Base-by-base conservation (phyloP, 345 rosid genomes). In the Linum lewisii region DNA sequence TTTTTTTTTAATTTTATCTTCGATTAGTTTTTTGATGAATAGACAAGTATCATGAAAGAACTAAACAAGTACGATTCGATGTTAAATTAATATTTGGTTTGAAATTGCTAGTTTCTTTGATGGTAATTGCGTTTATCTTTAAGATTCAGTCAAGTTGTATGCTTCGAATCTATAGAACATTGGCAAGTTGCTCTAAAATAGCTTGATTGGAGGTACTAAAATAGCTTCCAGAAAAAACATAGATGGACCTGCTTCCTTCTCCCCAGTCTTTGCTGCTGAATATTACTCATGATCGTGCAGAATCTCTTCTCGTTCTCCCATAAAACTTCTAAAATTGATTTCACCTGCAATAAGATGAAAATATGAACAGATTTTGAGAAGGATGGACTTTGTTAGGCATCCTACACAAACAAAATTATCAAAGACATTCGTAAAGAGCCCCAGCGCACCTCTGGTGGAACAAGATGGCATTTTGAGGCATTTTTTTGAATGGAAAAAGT, bases 171-270 rank as follows among this genome's bases (percentile, higher is more conserved):
- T n/a, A n/a, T n/a, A n/a, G n/a, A n/a, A n/a, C n/a, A n/a, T n/a
- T n/a, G n/a, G n/a, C n/a, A n/a, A n/a, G n/a, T n/a, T n/a, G n/a
- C n/a, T n/a, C n/a, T n/a, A n/a, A n/a, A n/a, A n/a, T n/a, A n/a
- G n/a, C 75, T 84, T 93, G 68, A 71, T 85, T 44, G 99, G 97
- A 67, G 95, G 86, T 47, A 89, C 97, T 54, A 89, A 80, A 76
- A 93, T 60, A 58, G 81, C 77, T 64, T 84, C 89, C 64, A 93
- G 65, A 73, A 93, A 89, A 71, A 87, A 93, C 86, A 89, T 87
- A 32, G 75, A 73, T 42, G 75, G 72, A 34, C 84, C 90, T 19
- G 65, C 61, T 63, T 75, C 77, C 37, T 65, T 24, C 29, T 23
- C 73, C 36, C 74, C 65, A 64, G 77, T 62, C 76, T 78, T 57